Evolutionary conservation across 2,329 filamentous ascomycete species (phyloP).

Genomic region (Epichloe bromicola): DNA sequence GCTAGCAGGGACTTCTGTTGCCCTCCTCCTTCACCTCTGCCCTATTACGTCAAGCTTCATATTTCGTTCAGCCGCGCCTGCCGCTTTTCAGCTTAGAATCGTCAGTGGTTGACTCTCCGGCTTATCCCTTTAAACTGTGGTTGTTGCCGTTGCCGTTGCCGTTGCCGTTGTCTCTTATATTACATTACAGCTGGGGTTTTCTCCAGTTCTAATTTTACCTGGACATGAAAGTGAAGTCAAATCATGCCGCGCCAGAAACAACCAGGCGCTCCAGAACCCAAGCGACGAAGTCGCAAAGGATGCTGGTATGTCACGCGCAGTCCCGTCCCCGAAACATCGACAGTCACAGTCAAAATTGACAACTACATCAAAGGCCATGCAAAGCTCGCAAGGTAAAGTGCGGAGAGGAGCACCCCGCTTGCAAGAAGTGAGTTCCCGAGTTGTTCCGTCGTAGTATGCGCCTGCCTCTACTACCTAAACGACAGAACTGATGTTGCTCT

Average conservation of each 20-base stretch:
- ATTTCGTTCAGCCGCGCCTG: not conserved
- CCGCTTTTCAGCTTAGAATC: not conserved
- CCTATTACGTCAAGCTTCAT: not conserved
- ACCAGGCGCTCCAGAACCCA: conserved; percentile 29
- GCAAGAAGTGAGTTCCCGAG: conserved; percentile 41
- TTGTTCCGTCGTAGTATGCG: not conserved
- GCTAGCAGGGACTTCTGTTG: not conserved
- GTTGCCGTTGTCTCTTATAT: not conserved
- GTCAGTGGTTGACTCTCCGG: not conserved
- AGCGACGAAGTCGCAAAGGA: conserved; percentile 31
- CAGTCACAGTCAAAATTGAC: not conserved
- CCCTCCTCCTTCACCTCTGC: not conserved
- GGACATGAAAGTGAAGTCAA: not conserved
- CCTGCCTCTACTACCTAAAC: not conserved
- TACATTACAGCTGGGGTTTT: not conserved
- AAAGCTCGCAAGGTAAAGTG: conserved; percentile 65
- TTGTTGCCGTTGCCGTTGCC: not conserved
- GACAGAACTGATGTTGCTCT: not conserved
- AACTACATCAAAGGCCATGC: conserved; percentile 46
- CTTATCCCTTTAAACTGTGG: not conserved
- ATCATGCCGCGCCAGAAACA: conserved; percentile 30
- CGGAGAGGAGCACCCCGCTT: conserved; percentile 62
- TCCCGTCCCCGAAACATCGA: not conserved
- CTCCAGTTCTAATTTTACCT: not conserved
- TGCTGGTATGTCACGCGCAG: conserved; percentile 24